A percentile compares a stretch with the other conserved stretches of the same genome.
Evolutionary conservation across 2,329 filamentous ascomycete species (phyloP).

Genomic region (Aspergillus uvarum): DNA sequence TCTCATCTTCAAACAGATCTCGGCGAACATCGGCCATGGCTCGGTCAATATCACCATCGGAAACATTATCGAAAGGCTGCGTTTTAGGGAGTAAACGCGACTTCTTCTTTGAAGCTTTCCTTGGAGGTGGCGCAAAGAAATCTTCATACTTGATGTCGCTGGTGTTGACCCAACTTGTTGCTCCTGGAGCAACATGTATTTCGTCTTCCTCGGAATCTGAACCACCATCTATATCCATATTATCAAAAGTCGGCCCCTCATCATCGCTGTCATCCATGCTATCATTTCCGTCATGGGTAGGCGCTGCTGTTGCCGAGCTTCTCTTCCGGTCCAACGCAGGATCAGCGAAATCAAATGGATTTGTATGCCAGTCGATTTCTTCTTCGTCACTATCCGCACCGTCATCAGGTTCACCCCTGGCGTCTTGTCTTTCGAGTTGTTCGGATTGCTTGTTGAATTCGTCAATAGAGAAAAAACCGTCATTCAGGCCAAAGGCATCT

Average conservation of each 20-base stretch:
- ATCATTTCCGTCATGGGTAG: constrained; percentile 56
- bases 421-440: constrained; percentile 82
- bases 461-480: constrained; percentile 97
- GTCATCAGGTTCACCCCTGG: constrained; percentile 70
- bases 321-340: constrained; percentile 12
- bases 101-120: constrained; percentile 62
- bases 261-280: constrained; percentile 58
- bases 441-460: constrained; percentile 95
- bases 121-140: constrained; percentile 84
- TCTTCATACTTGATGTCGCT: constrained; percentile 89
- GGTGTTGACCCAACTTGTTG: constrained; percentile 67
- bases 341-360: constrained; percentile 60
- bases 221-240: constrained; percentile 69
- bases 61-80: constrained; percentile 45
- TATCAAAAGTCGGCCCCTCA: constrained; percentile 77
- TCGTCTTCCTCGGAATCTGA: constrained; percentile 65
- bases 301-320: constrained; percentile 13
- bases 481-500: constrained; percentile 84
- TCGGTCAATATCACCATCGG: constrained; percentile 70
- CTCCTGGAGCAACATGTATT: constrained; percentile 54
- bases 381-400: constrained; percentile 72
- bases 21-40: constrained; percentile 84
- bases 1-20: constrained; percentile 81
- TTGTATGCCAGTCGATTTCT: constrained; percentile 83
- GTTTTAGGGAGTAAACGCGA: constrained; percentile 56